A percentile compares a stretch with the other conserved stretches of the same genome.
Evolutionary conservation across 495 filamentous ascomycete genomes (phyloP).

Genomic region (Xylaria grammica): DNA sequence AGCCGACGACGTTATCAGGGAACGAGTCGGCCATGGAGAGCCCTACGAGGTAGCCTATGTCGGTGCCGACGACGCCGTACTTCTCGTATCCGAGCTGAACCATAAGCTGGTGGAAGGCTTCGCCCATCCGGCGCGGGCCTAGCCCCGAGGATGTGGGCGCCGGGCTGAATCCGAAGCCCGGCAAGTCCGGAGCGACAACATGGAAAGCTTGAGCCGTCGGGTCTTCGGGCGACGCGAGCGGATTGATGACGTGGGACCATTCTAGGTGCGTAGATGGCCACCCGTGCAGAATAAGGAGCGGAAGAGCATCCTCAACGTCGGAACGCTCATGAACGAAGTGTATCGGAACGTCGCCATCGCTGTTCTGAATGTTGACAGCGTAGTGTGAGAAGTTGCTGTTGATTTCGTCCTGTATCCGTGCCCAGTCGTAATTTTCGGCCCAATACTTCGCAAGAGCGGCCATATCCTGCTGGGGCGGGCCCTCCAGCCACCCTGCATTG

Average conservation of each 20-base stretch:
- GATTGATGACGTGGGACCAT: slow-evolving; percentile 19
- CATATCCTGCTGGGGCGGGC: slow-evolving; percentile 8
- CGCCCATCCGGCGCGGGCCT: slow-evolving; percentile 14
- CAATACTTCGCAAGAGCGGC: slow-evolving; percentile 6
- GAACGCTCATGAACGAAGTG: slow-evolving; percentile 23
- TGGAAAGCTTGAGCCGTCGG: slow-evolving; percentile 12
- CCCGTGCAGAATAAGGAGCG: slow-evolving; percentile 21
- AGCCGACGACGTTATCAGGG: slow-evolving; percentile 9
- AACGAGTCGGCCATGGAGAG: slow-evolving; percentile 16
- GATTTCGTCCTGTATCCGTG: background rate
- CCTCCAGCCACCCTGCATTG: slow-evolving; percentile 6
- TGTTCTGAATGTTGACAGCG: background rate
- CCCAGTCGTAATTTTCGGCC: slow-evolving; percentile 15
- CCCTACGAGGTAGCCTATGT: slow-evolving; percentile 9
- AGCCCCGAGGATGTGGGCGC: slow-evolving; percentile 9
- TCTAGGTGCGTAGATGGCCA: slow-evolving; percentile 22
- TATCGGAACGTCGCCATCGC: slow-evolving; percentile 6
- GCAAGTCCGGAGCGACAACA: slow-evolving; percentile 21
- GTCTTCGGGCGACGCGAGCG: slow-evolving; percentile 20
- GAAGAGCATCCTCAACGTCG: slow-evolving; percentile 14
- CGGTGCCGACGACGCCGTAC: slow-evolving; percentile 13
- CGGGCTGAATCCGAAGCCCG: slow-evolving; percentile 20
- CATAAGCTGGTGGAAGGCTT: slow-evolving; percentile 21
- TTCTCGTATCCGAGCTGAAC: slow-evolving; percentile 19
- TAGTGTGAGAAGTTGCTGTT: slow-evolving; percentile 13